Conservation (phyloP, 2,329 filamentous ascomycete species). For the Monascus ruber region DNA sequence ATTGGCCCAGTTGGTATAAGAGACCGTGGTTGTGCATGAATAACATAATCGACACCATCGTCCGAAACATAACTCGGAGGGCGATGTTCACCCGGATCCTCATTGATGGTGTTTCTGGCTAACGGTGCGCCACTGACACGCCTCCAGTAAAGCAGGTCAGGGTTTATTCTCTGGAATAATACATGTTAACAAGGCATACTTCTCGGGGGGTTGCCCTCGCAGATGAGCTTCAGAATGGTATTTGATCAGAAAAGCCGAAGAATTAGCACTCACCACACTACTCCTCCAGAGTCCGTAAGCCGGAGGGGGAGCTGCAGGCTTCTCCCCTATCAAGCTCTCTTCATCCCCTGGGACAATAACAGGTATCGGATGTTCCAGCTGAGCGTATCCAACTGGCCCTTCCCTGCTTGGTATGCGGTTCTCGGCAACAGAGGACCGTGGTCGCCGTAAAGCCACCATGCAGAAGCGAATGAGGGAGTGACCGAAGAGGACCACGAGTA, state of each 20-base stretch:
- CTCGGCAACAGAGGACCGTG: slow-evolving; percentile 19
- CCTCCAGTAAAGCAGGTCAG: slow-evolving; percentile 71
- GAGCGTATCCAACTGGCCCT: slow-evolving; percentile 53
- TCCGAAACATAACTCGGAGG: slow-evolving; percentile 70
- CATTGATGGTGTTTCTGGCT: slow-evolving; percentile 11
- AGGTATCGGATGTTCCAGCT: slow-evolving; percentile 62
- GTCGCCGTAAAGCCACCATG: slow-evolving; percentile 47
- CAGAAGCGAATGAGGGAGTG: slow-evolving; percentile 65
- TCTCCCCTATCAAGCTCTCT: slow-evolving; percentile 48
- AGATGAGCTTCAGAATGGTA: too few species aligned
- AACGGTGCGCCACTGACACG: slow-evolving; percentile 39
- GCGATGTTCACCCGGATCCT: slow-evolving; percentile 30
- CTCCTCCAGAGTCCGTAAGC: slow-evolving; percentile 78
- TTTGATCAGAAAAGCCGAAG: neutral
- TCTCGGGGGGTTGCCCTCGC: neutral
- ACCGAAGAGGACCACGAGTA: slow-evolving; percentile 67
- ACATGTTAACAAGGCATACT: slow-evolving; percentile 1
- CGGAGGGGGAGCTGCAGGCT: slow-evolving; percentile 52
- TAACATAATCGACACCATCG: slow-evolving; percentile 60
- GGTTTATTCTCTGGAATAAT: slow-evolving; percentile 55
- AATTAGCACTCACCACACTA: slow-evolving; percentile 56
- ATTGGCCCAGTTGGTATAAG: slow-evolving; percentile 30
- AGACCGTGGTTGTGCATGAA: slow-evolving; percentile 54
- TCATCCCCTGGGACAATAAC: slow-evolving; percentile 67
- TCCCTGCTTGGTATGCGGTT: slow-evolving; percentile 38